Evolutionary conservation across 1,284 basidiomycete species (phyloP).

Genomic region (Trichosporon inkin): DNA sequence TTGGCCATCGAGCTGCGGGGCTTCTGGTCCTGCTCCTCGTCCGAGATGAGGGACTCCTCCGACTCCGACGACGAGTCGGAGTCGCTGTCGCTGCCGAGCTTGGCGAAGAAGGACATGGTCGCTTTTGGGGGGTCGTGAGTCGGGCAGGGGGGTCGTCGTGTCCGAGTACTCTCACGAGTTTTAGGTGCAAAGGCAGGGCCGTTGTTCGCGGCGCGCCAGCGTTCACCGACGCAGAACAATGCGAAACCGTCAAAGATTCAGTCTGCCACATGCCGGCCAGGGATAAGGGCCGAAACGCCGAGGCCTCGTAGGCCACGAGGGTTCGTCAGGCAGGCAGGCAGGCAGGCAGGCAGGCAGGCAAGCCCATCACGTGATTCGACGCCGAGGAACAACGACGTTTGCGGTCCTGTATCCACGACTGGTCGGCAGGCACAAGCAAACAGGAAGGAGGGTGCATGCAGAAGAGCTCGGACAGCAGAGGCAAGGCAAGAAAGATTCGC

Average conservation of each 20-base stretch:
- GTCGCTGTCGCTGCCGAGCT: slow-evolving; percentile 36
- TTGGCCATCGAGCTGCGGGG: slow-evolving; percentile 24
- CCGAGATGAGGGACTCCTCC: slow-evolving; percentile 47
- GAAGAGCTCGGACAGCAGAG: too few species aligned
- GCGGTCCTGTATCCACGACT: too few species aligned
- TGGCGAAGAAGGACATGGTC: slow-evolving; percentile 40
- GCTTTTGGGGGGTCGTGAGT: not conserved
- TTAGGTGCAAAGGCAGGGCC: not conserved
- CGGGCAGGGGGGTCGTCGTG: not conserved
- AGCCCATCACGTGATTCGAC: not conserved
- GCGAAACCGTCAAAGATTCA: slow-evolving; percentile 6
- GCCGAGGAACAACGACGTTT: too few species aligned
- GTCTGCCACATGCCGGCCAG: not conserved
- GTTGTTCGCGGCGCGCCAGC: not conserved
- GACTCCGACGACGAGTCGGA: slow-evolving; percentile 44
- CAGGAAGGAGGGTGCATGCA: too few species aligned
- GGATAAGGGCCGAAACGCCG: not conserved
- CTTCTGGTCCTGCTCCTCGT: slow-evolving; percentile 36
- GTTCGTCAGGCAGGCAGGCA: too few species aligned
- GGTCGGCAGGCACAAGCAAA: too few species aligned
- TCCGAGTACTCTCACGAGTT: slow-evolving; percentile 8
- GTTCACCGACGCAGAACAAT: slow-evolving; percentile 1
- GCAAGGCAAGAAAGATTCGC: too few species aligned
- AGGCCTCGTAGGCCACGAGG: too few species aligned
- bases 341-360: not conserved